Base-by-base conservation (phyloP, 495 filamentous ascomycete species). In the Lepraria neglecta region DNA sequence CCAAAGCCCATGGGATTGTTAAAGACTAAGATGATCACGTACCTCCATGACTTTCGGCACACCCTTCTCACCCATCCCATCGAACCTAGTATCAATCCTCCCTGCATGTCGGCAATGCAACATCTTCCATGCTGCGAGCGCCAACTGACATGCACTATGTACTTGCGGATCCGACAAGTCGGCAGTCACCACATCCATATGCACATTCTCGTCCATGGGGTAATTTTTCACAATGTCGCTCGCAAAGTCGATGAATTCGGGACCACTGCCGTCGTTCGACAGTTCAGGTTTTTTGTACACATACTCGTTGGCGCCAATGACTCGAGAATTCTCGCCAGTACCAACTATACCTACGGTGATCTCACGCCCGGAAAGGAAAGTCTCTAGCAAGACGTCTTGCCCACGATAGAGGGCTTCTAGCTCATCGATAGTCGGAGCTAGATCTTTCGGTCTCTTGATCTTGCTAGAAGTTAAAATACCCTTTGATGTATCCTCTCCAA, bases 251-350 rank as follows among this genome's bases (percentile, higher is more conserved):
- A 45, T 9, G 10, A 17, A 19, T 27, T 28, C 21, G 15, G 9
- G 14, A 14, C 28, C 12, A 7, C 3, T 6, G 12, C 28, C 15
- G n/a, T 30, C 40, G 5, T 14, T 35, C 17, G 30, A 31, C 10
- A 1, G 14, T 4, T n/a, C 17, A 17, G 27, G 6, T 27, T 30
- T n/a, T 21, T 52, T 17, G 48, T 52, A 31, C 48, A 52, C 27
- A n/a, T 68, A 59, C 78, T 79, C 54, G 73, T 65, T 59, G 69
- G 69, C 27, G 75, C 64, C 58, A 75, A 78, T 63, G 71, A 77
- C 61, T 75, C 73, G 10, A 76, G 68, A 44, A 76, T 70, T 27
- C 17, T 7, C 42, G 17, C 67, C 69, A 0, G 65, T 71, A 1
- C 68, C 71, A 7, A 69, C 35, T 24, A 70, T 66, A 19, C 59